phyloP scores from a whole-genome alignment of 441 rosid genomes.

The Melastoma candidum region DNA sequence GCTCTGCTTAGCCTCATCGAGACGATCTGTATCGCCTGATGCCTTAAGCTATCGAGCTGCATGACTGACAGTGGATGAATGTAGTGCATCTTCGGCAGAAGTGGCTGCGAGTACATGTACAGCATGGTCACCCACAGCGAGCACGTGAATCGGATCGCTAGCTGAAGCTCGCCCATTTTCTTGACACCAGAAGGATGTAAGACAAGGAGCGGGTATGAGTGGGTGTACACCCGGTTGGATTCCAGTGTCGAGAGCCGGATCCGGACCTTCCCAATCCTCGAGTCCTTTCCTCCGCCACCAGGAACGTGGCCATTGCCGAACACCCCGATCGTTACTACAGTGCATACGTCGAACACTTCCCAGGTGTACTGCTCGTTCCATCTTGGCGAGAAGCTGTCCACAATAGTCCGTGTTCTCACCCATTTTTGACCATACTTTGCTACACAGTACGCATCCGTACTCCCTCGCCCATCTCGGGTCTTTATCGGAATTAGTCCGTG shows the following conservation, averaged over 20 bases:
- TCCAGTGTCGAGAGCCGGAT: constrained; percentile 77
- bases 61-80: constrained; percentile 69
- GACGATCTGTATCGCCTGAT: constrained; percentile 87
- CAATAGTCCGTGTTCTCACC: constrained; percentile 81
- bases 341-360: constrained; percentile 93
- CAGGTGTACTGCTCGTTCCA: constrained; percentile 97
- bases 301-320: constrained; percentile 67
- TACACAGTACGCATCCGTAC: constrained; percentile 84
- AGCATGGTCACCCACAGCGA: constrained; percentile 61
- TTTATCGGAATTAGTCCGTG: constrained; percentile 77
- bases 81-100: constrained; percentile 88
- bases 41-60: constrained; percentile 70
- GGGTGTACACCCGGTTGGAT: constrained; percentile 73
- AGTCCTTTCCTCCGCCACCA: constrained; percentile 45
- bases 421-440: constrained; percentile 97
- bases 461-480: constrained; percentile 60
- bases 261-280: constrained; percentile 75
- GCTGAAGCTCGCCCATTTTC: constrained; percentile 80
- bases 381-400: constrained; percentile 54
- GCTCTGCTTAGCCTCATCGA: constrained; percentile 68
- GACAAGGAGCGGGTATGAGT: constrained; percentile 76
- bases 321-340: constrained; percentile 79
- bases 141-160: constrained; percentile 74
- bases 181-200: constrained; percentile 66
- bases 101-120: constrained; percentile 67